phyloP scores from a whole-genome alignment of 345 rosid species.

The Passiflora organensis region DNA sequence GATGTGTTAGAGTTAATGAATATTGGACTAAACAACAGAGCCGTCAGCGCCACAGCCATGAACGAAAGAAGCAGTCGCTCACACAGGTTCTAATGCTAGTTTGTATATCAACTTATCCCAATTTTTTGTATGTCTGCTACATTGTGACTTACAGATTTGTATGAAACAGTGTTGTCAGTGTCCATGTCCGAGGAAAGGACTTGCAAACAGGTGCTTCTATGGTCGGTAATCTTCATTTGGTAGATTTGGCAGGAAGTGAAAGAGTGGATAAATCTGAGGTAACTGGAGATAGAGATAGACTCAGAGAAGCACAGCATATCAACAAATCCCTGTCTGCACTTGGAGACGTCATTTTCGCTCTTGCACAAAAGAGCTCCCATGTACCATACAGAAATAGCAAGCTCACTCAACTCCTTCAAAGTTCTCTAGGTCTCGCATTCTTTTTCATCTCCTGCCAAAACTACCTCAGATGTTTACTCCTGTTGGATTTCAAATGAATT shows the following conservation, averaged over 20 bases:
- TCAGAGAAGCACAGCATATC: conserved; percentile 93
- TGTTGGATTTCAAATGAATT: conserved; percentile 1
- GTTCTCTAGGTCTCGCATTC: conserved; percentile 53
- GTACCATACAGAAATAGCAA: conserved; percentile 97
- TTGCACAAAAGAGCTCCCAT: conserved; percentile 79
- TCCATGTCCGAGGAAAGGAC: conserved; percentile 83
- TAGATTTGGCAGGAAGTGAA: conserved; percentile 98
- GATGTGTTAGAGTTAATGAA: conserved; percentile 76
- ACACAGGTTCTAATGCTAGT: conserved; percentile 50
- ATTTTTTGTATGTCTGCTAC: background rate
- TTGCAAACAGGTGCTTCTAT: conserved; percentile 42
- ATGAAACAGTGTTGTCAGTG: conserved; percentile 70
- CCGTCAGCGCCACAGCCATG: conserved; percentile 70
- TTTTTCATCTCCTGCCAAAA: background rate
- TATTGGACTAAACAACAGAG: conserved; percentile 65
- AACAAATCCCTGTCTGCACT: conserved; percentile 91
- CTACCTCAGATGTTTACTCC: background rate
- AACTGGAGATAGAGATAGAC: conserved; percentile 77
- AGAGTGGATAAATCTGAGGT: conserved; percentile 92
- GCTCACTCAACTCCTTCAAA: conserved; percentile 91
- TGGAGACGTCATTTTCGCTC: conserved; percentile 90
- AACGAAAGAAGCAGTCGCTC: conserved; percentile 98
- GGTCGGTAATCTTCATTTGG: conserved; percentile 80
- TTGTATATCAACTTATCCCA: background rate
- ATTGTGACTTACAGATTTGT: background rate